Conservation (phyloP, 2,329 filamentous ascomycete species). For the Leptodontidium sp. region DNA sequence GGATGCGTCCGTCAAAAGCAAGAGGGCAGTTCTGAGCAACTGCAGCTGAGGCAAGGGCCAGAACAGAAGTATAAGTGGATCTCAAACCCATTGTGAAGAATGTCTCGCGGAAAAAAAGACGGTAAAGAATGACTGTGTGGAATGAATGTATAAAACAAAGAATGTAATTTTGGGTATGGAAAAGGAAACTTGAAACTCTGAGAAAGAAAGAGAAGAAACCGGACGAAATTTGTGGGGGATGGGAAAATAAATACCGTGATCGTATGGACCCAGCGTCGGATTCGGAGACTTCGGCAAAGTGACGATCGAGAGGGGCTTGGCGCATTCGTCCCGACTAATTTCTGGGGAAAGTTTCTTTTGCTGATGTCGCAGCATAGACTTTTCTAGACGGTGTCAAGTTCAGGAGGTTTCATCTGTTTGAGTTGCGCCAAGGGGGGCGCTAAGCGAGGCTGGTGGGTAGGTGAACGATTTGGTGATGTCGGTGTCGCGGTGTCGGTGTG, state of each 20-base stretch:
- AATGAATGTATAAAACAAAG: conserved; percentile 11
- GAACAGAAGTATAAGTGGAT: conserved; percentile 27
- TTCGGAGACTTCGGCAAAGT: neutral
- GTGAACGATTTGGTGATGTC: neutral
- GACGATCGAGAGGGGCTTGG: conserved; percentile 1
- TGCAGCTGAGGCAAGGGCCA: conserved; percentile 32
- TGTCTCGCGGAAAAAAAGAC: neutral
- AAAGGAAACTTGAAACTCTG: conserved; percentile 13
- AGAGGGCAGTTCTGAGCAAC: conserved; percentile 49
- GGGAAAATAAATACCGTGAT: conserved; percentile 4
- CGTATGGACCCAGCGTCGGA: neutral
- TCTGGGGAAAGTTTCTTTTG: conserved; percentile 26
- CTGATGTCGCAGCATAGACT: conserved; percentile 9
- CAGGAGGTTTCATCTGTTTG: conserved; percentile 23
- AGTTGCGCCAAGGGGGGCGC: conserved; percentile 15
- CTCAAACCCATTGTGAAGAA: conserved; percentile 26
- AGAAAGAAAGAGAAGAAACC: neutral
- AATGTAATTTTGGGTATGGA: neutral
- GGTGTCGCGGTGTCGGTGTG: neutral
- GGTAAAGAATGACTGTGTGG: conserved; percentile 8
- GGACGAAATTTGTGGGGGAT: conserved; percentile 3
- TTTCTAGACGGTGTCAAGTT: conserved; percentile 14
- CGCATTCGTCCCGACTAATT: conserved; percentile 19
- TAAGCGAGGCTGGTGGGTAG: conserved; percentile 11
- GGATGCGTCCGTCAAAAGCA: conserved; percentile 58